Base-by-base conservation (phyloP, 495 filamentous ascomycete species). In the Aspergillus olivimuriae region DNA sequence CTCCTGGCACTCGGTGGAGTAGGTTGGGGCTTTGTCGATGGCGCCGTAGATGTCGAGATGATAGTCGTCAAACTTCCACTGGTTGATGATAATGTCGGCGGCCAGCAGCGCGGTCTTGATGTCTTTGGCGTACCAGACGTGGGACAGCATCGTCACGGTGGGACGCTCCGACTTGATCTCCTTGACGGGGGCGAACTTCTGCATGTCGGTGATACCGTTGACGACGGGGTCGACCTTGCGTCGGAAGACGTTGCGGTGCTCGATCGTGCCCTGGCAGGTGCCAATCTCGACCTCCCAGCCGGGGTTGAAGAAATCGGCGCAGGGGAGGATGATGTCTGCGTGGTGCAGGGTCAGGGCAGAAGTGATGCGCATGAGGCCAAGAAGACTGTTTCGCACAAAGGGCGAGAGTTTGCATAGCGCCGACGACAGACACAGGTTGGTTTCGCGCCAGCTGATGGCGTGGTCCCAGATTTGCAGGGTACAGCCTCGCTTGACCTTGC, bases 381-480 rank as follows among this genome's bases (percentile, higher is more conserved):
- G 67, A 1, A 82, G 62, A 0, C 69, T 51, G 39, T 75, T 80
- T 20, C 75, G 69, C 35, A 80, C 72, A 38, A 81, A 81, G 0
- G 78, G 74, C 2, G 75, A 65, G 15, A 80, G 68, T 32, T 72
- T 74, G 61, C 73, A 81, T 12, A 81, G 61, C 11, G 75, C 78
- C 22, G 78, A 81, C 2, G 75, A 78, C 5, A 81, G 62, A 43
- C 76, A 80, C 5, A 79, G 65, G 44, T 77, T 81, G 12, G 73
- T 78, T 53, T 84, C 80, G 48, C 80, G 63, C 77, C 76, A 84
- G 34, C 69, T 72, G 46, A 84, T 84, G 36, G 77, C 77, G 47
- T 84, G 80, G 46, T 84, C 80, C 80, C 80, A 84, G 44, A 84
- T 78, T 46, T 81, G 77, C 31, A 82, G 63, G 1, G 75, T 81